Evolutionary conservation across 2,329 filamentous ascomycete species (phyloP).

Genomic region (Graphiopsis chlorocephala): DNA sequence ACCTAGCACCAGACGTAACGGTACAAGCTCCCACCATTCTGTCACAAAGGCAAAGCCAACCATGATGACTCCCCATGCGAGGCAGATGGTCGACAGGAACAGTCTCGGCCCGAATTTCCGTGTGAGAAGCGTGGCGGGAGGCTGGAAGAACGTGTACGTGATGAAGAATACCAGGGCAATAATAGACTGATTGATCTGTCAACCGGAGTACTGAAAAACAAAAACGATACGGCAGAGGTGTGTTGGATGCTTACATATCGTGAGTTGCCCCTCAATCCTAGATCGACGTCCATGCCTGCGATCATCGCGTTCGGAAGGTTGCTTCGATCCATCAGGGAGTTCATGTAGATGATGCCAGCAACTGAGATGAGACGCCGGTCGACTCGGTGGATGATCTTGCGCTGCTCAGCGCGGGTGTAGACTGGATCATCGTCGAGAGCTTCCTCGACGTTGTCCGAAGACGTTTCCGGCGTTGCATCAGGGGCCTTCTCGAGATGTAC

Average conservation of each 20-base stretch:
- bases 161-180: slow-evolving; percentile 72
- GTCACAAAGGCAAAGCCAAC: slow-evolving; percentile 58
- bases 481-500: not conserved
- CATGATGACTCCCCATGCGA: slow-evolving; percentile 61
- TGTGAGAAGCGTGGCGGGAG: slow-evolving; percentile 66
- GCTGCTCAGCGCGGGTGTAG: slow-evolving; percentile 19
- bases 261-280: slow-evolving; percentile 20
- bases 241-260: slow-evolving; percentile 2
- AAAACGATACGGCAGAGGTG: not conserved
- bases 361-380: slow-evolving; percentile 54
- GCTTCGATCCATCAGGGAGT: slow-evolving; percentile 75
- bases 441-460: not conserved
- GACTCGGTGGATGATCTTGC: slow-evolving; percentile 61
- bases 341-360: slow-evolving; percentile 13
- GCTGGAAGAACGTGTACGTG: slow-evolving; percentile 69
- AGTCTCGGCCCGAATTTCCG: slow-evolving; percentile 57
- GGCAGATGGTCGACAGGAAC: slow-evolving; percentile 37
- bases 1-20: slow-evolving; percentile 58
- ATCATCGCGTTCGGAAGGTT: slow-evolving; percentile 72
- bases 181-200: slow-evolving; percentile 18
- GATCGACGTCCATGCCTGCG: slow-evolving; percentile 54
- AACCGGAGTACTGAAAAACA: not conserved
- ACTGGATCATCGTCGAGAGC: not conserved
- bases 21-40: slow-evolving; percentile 53
- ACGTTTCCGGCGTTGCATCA: not conserved